phyloP scores from a whole-genome alignment of 768 basidiomycete genomes.

The Mycena crocata region DNA sequence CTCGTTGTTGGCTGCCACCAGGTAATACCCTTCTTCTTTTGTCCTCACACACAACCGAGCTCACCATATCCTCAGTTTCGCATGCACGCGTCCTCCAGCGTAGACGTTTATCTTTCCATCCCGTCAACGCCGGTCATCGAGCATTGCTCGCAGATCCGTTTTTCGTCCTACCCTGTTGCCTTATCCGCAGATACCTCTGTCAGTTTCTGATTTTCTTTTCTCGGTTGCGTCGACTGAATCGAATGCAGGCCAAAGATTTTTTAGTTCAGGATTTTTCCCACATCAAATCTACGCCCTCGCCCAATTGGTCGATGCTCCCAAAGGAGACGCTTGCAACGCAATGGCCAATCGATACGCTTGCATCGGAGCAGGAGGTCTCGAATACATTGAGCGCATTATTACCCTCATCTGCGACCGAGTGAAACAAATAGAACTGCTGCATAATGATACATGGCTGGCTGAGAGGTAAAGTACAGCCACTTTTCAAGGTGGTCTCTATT shows the following conservation, averaged over 20 bases:
- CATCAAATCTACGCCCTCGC: conserved; percentile 79
- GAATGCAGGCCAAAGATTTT: conserved; percentile 50
- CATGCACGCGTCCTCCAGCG: conserved; percentile 79
- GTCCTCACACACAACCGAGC: not conserved
- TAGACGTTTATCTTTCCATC: conserved; percentile 75
- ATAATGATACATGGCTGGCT: no score
- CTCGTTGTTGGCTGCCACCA: conserved; percentile 86
- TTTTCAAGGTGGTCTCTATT: no score
- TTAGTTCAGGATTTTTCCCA: conserved; percentile 88
- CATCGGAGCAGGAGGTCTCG: conserved; percentile 29
- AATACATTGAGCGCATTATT: conserved; percentile 17
- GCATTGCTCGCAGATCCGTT: conserved; percentile 70
- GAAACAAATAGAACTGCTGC: no score
- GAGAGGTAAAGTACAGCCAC: no score
- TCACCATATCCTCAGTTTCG: conserved; percentile 70
- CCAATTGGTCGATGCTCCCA: conserved; percentile 70
- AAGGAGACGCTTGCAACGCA: conserved; percentile 29
- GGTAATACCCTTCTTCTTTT: conserved; percentile 62
- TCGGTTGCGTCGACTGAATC: not conserved
- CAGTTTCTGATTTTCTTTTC: not conserved
- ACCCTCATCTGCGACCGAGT: no score
- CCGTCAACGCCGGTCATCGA: conserved; percentile 86
- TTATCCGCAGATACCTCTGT: conserved; percentile 37
- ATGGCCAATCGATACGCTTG: conserved; percentile 36
- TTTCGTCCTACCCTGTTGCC: conserved; percentile 68